A percentile compares a stretch with the other conserved stretches of the same genome.
Conservation (phyloP, 192 early-diverging fungal genomes). For the Chytriomyces confervae region DNA sequence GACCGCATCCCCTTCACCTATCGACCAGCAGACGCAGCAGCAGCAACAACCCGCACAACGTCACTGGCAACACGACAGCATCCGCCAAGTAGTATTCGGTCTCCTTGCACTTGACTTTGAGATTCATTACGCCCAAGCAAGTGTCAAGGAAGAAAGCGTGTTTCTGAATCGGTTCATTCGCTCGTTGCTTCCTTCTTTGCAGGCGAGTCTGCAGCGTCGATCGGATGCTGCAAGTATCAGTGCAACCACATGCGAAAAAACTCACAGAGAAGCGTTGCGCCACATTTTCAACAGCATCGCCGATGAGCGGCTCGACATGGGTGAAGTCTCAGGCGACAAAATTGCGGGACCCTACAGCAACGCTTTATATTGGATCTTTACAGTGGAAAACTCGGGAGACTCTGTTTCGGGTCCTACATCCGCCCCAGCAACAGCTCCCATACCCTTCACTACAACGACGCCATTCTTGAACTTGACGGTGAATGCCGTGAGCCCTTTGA, state of each 20-base stretch:
- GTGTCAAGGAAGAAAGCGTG: conserved; percentile 14
- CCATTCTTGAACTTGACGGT: conserved; percentile 25
- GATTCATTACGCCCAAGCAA: conserved; percentile 16
- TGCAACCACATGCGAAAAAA: conserved; percentile 2
- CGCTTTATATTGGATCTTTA: conserved; percentile 16
- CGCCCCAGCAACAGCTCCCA: neutral
- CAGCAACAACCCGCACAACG: neutral
- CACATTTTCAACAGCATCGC: conserved; percentile 7
- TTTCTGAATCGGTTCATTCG: conserved; percentile 4
- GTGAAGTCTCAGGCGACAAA: neutral
- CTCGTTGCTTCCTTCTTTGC: conserved; percentile 6
- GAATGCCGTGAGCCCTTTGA: neutral
- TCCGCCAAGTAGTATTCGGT: conserved; percentile 21
- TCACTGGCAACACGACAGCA: conserved; percentile 27
- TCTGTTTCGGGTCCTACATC: no score
- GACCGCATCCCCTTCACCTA: neutral
- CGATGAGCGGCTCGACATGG: conserved; percentile 24
- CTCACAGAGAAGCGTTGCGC: neutral
- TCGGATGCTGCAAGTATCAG: conserved; percentile 2
- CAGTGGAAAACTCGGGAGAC: neutral
- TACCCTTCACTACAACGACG: conserved; percentile 5
- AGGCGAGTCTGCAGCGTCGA: neutral
- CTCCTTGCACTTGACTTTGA: conserved; percentile 28
- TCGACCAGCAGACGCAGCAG: neutral
- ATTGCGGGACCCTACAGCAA: neutral